phyloP scores from a whole-genome alignment of 257 asterid species.

The Ocimum tenuiflorum region DNA sequence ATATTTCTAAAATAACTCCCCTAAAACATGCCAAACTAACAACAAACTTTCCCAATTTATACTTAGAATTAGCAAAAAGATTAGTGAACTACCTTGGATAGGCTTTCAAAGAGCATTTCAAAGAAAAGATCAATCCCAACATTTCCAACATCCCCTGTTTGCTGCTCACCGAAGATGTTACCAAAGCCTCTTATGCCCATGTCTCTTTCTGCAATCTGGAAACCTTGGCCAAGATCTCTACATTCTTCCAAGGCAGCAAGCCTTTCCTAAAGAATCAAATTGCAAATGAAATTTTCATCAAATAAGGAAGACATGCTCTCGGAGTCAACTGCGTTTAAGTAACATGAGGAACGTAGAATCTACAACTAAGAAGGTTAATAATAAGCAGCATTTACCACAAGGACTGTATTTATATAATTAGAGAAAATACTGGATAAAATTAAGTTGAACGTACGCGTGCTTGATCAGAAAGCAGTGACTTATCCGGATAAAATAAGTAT shows the following conservation, averaged over 20 bases:
- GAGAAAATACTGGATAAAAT: constrained; percentile 12
- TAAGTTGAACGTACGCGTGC: constrained; percentile 67
- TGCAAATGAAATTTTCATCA: constrained; percentile 14
- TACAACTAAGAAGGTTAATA: neutral
- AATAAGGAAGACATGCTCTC: constrained; percentile 5
- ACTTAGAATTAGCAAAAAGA: constrained; percentile 5
- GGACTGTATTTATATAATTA: constrained; percentile 5
- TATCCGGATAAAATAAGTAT: constrained; percentile 77
- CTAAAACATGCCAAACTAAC: too few relatives aligned
- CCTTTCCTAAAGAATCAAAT: constrained; percentile 62
- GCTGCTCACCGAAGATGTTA: constrained; percentile 96
- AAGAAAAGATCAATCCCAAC: constrained; percentile 99
- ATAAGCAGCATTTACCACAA: neutral
- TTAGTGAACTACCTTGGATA: constrained; percentile 61
- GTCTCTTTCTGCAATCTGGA: constrained; percentile 97
- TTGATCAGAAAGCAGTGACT: constrained; percentile 77
- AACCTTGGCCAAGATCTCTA: constrained; percentile 92
- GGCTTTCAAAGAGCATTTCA: constrained; percentile 97
- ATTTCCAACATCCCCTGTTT: constrained; percentile 98
- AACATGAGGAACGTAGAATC: neutral
- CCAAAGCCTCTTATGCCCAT: constrained; percentile 99
- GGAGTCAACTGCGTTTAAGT: constrained; percentile 11
- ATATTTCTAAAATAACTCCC: neutral
- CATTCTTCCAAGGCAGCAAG: constrained; percentile 95
- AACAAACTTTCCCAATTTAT: neutral